Conservation (phyloP, 2,329 filamentous ascomycete genomes). For the Dothistroma pini region DNA sequence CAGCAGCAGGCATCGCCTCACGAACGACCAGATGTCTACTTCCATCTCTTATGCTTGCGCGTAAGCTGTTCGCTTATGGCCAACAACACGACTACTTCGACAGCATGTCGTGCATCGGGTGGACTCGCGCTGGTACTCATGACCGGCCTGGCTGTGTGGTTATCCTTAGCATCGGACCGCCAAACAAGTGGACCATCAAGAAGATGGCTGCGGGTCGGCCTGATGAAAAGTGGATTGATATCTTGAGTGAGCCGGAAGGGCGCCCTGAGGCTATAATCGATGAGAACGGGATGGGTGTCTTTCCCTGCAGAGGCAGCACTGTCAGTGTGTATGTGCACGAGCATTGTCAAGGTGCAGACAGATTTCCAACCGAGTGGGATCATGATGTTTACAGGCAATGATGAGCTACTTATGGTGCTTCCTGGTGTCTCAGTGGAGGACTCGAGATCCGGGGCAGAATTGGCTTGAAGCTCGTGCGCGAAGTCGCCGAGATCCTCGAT, state of each 20-base stretch:
- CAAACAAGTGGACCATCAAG: slow-evolving; percentile 37
- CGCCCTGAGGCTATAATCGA: slow-evolving; percentile 57
- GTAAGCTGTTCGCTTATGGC: slow-evolving; percentile 65
- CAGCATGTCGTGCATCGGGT: slow-evolving; percentile 58
- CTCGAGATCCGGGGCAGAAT: too few relatives aligned
- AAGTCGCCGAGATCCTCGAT: too few relatives aligned
- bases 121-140: slow-evolving; percentile 50
- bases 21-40: slow-evolving; percentile 43
- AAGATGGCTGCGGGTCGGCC: slow-evolving; percentile 60
- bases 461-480: too few relatives aligned
- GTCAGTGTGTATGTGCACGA: slow-evolving; percentile 61
- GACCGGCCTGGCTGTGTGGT: slow-evolving; percentile 37
- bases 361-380: slow-evolving; percentile 33
- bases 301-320: slow-evolving; percentile 53
- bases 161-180: slow-evolving; percentile 31
- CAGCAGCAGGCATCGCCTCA: neutral
- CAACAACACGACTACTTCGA: slow-evolving; percentile 63
- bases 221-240: slow-evolving; percentile 62
- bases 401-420: neutral
- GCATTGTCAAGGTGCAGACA: slow-evolving; percentile 50
- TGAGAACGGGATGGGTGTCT: slow-evolving; percentile 55
- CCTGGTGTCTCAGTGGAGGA: too few relatives aligned
- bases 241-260: slow-evolving; percentile 52
- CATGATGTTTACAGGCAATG: slow-evolving; percentile 18
- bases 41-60: slow-evolving; percentile 57